phyloP scores from a whole-genome alignment of 805 yeast genomes.

The Isabelozyma gotoi region DNA sequence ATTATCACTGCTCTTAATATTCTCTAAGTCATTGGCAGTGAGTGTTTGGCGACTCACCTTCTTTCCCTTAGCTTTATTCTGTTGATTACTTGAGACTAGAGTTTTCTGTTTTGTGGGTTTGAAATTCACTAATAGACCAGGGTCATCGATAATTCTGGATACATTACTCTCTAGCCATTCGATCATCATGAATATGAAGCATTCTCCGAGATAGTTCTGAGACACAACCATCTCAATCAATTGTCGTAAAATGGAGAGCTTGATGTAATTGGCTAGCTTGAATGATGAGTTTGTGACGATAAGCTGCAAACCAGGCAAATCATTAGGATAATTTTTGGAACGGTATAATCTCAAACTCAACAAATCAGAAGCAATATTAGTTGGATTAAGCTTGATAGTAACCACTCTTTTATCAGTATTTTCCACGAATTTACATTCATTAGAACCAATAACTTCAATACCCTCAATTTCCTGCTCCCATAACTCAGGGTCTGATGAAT shows the following conservation, averaged over 20 bases:
- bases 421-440: slow-evolving; percentile 10
- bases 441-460: slow-evolving; percentile 52
- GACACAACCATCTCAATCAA: slow-evolving; percentile 44
- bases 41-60: background rate
- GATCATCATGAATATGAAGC: slow-evolving; percentile 62
- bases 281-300: slow-evolving; percentile 40
- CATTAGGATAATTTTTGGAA: slow-evolving; percentile 55
- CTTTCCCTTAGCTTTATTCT: background rate
- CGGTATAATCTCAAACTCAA: slow-evolving; percentile 25
- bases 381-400: slow-evolving; percentile 15
- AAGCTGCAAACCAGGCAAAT: slow-evolving; percentile 66
- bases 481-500: slow-evolving; percentile 18
- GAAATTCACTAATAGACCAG: slow-evolving; percentile 59
- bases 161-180: slow-evolving; percentile 78
- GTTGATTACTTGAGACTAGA: background rate
- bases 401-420: slow-evolving; percentile 33
- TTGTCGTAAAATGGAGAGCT: slow-evolving; percentile 52
- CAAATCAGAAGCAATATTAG: slow-evolving; percentile 13
- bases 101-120: slow-evolving; percentile 14
- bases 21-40: slow-evolving; percentile 6
- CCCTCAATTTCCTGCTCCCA: slow-evolving; percentile 82
- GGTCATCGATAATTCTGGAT: slow-evolving; percentile 58
- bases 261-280: slow-evolving; percentile 69
- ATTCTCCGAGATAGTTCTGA: slow-evolving; percentile 59
- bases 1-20: slow-evolving; percentile 14